Conservation (phyloP, 495 filamentous ascomycete genomes). For the Beverwykella pulmonaria region DNA sequence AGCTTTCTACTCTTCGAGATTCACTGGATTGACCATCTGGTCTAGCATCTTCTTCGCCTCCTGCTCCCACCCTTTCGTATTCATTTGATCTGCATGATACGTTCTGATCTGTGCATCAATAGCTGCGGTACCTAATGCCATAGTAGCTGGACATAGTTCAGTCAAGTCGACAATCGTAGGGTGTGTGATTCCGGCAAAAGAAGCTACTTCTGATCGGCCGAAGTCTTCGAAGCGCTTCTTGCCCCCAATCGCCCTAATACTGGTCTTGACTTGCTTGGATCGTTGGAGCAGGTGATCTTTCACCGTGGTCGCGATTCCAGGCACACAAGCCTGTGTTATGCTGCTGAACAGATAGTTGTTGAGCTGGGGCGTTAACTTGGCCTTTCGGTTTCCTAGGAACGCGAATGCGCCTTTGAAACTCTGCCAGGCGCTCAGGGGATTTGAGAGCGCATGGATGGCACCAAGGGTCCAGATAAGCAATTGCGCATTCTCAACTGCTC, state of each 20-base stretch:
- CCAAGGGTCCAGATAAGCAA: slow-evolving; percentile 2
- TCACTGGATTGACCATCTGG: slow-evolving; percentile 11
- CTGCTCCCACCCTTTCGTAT: background rate
- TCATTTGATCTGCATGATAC: background rate
- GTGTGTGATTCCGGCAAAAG: background rate
- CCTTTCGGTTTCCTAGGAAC: slow-evolving; percentile 11
- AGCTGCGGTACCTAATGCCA: background rate
- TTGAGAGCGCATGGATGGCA: slow-evolving; percentile 9
- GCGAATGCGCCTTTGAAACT: slow-evolving; percentile 1
- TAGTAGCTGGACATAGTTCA: background rate
- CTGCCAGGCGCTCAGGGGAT: slow-evolving; percentile 9
- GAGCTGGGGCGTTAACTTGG: slow-evolving; percentile 1
- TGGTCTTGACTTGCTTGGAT: slow-evolving; percentile 10
- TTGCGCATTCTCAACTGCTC: background rate
- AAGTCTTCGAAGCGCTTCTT: slow-evolving; percentile 4
- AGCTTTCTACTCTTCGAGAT: background rate
- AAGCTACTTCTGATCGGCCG: background rate
- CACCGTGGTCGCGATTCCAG: background rate
- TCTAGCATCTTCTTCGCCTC: background rate
- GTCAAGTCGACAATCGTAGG: slow-evolving; percentile 6
- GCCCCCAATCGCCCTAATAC: background rate
- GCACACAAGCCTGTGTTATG: background rate
- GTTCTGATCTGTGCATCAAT: background rate
- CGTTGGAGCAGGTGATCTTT: slow-evolving; percentile 8
- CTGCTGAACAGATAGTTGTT: background rate